A percentile compares a stretch with the other conserved stretches of the same genome.
Conservation (phyloP, 2,329 filamentous ascomycete species). For the Paraconiothyrium brasiliense region DNA sequence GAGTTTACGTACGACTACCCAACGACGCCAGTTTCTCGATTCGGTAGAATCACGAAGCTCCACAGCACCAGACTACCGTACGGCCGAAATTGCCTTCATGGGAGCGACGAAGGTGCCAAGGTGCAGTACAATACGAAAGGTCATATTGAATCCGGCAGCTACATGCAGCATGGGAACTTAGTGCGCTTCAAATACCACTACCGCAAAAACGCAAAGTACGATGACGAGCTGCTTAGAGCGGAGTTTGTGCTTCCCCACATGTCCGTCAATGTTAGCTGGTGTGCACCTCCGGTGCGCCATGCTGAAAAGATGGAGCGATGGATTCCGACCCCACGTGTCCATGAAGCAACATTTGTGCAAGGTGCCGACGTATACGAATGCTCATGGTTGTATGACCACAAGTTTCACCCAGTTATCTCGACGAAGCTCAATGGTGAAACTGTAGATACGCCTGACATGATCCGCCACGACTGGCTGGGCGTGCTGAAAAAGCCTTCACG, state of each 20-base stretch:
- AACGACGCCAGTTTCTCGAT: constrained; percentile 37
- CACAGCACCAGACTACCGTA: constrained; percentile 49
- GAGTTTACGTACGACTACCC: constrained; percentile 62
- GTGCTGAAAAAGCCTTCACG: constrained; percentile 51
- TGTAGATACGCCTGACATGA: constrained; percentile 64
- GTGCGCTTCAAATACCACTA: constrained; percentile 65
- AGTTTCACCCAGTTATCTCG: constrained; percentile 51
- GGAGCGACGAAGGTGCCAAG: constrained; percentile 56
- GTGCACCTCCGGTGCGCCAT: constrained; percentile 60
- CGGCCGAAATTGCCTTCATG: constrained; percentile 57
- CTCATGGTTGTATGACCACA: constrained; percentile 54
- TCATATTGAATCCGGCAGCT: constrained; percentile 63
- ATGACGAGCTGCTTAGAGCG: constrained; percentile 65
- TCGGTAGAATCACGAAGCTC: constrained; percentile 51
- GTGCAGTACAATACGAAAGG: constrained; percentile 64
- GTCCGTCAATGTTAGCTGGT: constrained; percentile 64
- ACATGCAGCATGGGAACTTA: constrained; percentile 62
- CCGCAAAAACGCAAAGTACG: constrained; percentile 62
- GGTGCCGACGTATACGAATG: constrained; percentile 63
- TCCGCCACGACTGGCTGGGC: constrained; percentile 57
- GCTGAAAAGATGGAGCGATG: constrained; percentile 63
- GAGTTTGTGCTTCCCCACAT: constrained; percentile 65
- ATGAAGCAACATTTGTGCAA: constrained; percentile 64
- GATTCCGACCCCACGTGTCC: constrained; percentile 65
- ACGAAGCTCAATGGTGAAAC: constrained; percentile 59